These are phyloP conservation scores for Talaromyces stipitatus DNA, from an alignment of 495 filamentous ascomycete genomes.

Conservation along the genomic window DNA sequence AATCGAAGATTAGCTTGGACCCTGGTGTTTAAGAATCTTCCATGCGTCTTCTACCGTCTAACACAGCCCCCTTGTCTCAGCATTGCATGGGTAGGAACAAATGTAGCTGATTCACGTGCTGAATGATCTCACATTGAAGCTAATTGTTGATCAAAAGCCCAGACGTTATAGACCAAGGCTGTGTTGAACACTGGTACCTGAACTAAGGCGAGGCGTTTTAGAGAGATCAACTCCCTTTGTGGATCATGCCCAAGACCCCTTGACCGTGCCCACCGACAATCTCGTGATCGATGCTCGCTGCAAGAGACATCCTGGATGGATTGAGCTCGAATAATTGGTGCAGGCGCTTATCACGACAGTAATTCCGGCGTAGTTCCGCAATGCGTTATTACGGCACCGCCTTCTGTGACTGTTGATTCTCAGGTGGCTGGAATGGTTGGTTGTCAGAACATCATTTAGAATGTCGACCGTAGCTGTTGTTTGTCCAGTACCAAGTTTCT, in stretches of 20 bases:
- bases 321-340: background rate
- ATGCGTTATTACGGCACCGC: background rate
- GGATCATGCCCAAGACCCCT: background rate
- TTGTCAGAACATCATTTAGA: constrained; percentile 41
- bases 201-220: background rate
- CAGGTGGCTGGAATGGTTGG: constrained; percentile 40
- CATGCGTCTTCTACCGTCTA: background rate
- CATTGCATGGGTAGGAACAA: background rate
- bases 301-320: background rate
- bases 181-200: background rate
- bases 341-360: background rate
- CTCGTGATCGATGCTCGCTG: background rate
- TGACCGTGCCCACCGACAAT: background rate
- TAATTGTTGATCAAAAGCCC: background rate
- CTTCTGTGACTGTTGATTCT: background rate
- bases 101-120: no score
- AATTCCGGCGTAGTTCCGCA: background rate
- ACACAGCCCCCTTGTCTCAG: background rate
- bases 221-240: background rate
- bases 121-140: background rate
- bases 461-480: constrained; percentile 37
- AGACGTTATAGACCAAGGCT: background rate
- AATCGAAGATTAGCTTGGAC: background rate
- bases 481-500: constrained; percentile 22
- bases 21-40: background rate